Conservation (phyloP, 805 yeast genomes). For the Wickerhamomyces ciferrii region DNA sequence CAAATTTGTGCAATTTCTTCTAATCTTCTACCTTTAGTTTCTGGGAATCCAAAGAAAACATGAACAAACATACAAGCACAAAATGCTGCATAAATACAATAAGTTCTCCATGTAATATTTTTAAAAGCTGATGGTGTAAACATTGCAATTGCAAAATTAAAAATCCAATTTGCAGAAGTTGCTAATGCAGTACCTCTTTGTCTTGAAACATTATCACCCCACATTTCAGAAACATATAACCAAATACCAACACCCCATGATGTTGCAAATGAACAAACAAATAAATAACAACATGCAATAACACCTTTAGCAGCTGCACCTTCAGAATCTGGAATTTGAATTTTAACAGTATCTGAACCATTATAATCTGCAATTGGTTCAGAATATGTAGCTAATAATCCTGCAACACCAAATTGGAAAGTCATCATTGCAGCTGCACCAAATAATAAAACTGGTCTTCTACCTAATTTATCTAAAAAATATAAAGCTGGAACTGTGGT, state of each 20-base stretch:
- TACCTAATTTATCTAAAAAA: slow-evolving; percentile 21
- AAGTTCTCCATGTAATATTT: slow-evolving; percentile 23
- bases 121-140: slow-evolving; percentile 49
- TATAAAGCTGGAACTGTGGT: slow-evolving; percentile 21
- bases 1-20: slow-evolving; percentile 27
- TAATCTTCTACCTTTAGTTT: slow-evolving; percentile 25
- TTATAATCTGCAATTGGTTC: slow-evolving; percentile 24
- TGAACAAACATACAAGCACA: slow-evolving; percentile 18
- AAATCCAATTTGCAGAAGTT: slow-evolving; percentile 13
- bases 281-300: slow-evolving; percentile 33
- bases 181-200: slow-evolving; percentile 50
- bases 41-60: slow-evolving; percentile 23
- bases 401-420: slow-evolving; percentile 33
- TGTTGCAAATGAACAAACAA: slow-evolving; percentile 38
- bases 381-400: slow-evolving; percentile 37
- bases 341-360: slow-evolving; percentile 29
- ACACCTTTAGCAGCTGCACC: slow-evolving; percentile 34
- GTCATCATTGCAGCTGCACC: slow-evolving; percentile 27
- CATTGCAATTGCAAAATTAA: slow-evolving; percentile 26
- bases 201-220: slow-evolving; percentile 28
- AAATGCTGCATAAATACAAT: slow-evolving; percentile 24
- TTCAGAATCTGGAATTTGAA: slow-evolving; percentile 32
- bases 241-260: slow-evolving; percentile 34
- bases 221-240: slow-evolving; percentile 19
- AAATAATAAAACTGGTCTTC: slow-evolving; percentile 28